Conservation (phyloP, 2,329 filamentous ascomycete genomes). For the Pseudogymnoascus sp. region DNA sequence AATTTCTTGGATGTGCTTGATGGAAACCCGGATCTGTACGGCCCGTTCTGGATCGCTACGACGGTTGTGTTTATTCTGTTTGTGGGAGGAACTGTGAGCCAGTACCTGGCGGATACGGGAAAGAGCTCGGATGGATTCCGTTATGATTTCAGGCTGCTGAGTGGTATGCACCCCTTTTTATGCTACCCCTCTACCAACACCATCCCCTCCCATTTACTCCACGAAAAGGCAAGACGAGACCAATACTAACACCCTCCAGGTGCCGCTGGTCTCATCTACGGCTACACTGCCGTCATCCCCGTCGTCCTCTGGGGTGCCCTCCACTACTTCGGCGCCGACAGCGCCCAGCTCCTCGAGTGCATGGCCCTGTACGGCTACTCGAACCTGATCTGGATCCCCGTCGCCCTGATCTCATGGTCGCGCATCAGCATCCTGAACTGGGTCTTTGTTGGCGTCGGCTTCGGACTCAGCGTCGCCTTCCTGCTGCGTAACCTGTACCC, state of each 20-base stretch:
- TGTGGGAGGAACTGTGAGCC: constrained; percentile 86
- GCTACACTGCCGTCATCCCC: constrained; percentile 84
- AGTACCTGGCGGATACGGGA: constrained; percentile 67
- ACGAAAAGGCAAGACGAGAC: background rate
- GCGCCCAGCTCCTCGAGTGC: constrained; percentile 88
- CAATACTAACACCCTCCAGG: constrained; percentile 35
- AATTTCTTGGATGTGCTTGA: constrained; percentile 97
- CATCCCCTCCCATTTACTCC: background rate
- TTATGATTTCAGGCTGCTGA: constrained; percentile 85
- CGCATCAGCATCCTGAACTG: constrained; percentile 82
- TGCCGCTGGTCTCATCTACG: constrained; percentile 87
- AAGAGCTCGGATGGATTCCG: constrained; percentile 60
- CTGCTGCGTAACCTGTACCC: constrained; percentile 81
- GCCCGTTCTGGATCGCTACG: constrained; percentile 97
- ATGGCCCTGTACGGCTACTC: constrained; percentile 93
- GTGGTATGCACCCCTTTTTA: constrained; percentile 45
- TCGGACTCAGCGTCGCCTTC: constrained; percentile 75
- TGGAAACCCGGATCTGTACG: constrained; percentile 93
- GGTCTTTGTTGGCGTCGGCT: constrained; percentile 82
- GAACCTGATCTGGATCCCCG: constrained; percentile 95
- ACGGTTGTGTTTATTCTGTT: constrained; percentile 95
- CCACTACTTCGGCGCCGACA: constrained; percentile 92
- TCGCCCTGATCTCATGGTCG: constrained; percentile 86
- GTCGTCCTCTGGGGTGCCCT: constrained; percentile 78
- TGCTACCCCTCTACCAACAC: background rate